phyloP scores from a whole-genome alignment of 1,139 yeast species.

The Groenewaldozyma sp. region DNA sequence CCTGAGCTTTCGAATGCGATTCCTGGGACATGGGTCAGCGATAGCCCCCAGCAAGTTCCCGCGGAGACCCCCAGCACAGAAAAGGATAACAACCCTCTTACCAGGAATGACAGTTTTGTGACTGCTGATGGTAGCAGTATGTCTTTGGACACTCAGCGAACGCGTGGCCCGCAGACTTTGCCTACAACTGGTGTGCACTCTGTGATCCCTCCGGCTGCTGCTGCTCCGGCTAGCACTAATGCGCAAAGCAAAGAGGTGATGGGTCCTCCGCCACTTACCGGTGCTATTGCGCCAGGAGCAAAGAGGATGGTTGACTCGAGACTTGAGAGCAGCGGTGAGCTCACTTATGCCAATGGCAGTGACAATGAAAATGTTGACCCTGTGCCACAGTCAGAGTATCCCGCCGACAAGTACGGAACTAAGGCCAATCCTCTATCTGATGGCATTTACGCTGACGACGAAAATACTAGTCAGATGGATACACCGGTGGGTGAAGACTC shows the following conservation, averaged over 20 bases:
- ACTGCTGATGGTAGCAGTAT: too few species aligned
- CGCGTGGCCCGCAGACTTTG: not conserved
- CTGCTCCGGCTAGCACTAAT: not conserved
- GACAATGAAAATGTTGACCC: not conserved
- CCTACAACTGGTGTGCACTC: not conserved
- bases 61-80: too few species aligned
- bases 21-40: constrained; percentile 2
- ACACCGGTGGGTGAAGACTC: constrained; percentile 1
- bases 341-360: too few species aligned
- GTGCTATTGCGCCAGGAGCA: not conserved
- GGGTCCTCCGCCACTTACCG: constrained; percentile 6
- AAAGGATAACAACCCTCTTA: too few species aligned
- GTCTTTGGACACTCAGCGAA: too few species aligned
- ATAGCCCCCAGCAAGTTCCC: not conserved
- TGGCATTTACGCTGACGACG: not conserved
- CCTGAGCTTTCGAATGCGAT: constrained; percentile 1
- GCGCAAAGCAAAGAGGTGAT: constrained; percentile 1
- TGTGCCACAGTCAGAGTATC: not conserved
- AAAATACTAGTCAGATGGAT: not conserved
- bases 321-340: too few species aligned
- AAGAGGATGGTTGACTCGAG: too few species aligned
- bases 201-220: not conserved
- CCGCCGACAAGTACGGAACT: not conserved
- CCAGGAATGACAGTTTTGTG: too few species aligned
- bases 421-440: not conserved